Conservation (phyloP, 805 yeast species). For the Saccharomycopsis guyanensis region DNA sequence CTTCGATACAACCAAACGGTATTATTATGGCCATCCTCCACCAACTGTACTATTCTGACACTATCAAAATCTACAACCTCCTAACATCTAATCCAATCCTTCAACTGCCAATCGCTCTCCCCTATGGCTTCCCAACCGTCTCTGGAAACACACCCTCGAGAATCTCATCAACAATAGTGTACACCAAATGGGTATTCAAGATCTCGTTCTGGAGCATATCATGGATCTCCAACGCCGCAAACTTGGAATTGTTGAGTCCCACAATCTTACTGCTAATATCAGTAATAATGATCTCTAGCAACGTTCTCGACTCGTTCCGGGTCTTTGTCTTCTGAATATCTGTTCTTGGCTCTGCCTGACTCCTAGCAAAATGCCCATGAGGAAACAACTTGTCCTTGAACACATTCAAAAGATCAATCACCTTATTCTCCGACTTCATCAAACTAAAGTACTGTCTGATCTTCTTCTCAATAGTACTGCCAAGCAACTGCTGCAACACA, state of each 20-base stretch:
- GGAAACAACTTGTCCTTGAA: slow-evolving; percentile 40
- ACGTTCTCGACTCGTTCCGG: slow-evolving; percentile 47
- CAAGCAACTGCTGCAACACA: slow-evolving; percentile 76
- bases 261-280: slow-evolving; percentile 69
- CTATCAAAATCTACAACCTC: too few species aligned
- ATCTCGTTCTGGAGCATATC: slow-evolving; percentile 66
- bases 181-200: slow-evolving; percentile 56
- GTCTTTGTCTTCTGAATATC: slow-evolving; percentile 33
- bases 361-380: slow-evolving; percentile 41
- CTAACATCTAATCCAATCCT: too few species aligned
- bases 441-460: slow-evolving; percentile 34
- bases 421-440: slow-evolving; percentile 34
- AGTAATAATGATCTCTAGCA: slow-evolving; percentile 49
- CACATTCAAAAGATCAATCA: slow-evolving; percentile 34
- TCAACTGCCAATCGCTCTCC: background rate
- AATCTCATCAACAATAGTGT: slow-evolving; percentile 50
- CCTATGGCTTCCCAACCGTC: background rate
- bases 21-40: too few species aligned
- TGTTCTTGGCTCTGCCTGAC: slow-evolving; percentile 35
- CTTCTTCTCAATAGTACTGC: slow-evolving; percentile 77
- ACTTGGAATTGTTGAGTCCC: slow-evolving; percentile 55
- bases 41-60: too few species aligned
- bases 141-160: slow-evolving; percentile 32
- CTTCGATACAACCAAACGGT: too few species aligned
- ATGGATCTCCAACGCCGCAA: slow-evolving; percentile 55